Evolutionary conservation across 306 rosid genomes (phyloP).

Genomic region (Casuarina glauca): DNA sequence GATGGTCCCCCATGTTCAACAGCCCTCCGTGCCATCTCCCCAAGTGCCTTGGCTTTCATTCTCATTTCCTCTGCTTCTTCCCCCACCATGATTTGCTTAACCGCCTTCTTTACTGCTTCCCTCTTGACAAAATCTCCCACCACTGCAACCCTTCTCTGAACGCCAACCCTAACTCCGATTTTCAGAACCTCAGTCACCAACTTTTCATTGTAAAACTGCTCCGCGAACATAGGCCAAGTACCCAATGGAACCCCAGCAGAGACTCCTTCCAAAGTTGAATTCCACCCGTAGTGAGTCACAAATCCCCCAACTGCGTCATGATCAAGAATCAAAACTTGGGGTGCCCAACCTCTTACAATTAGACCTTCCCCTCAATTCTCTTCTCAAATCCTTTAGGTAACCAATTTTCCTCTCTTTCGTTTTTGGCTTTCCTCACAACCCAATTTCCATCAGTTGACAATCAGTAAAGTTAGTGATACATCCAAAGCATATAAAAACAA

Average conservation of each 20-base stretch:
- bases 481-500: slow-evolving; percentile 41
- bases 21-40: slow-evolving; percentile 34
- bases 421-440: slow-evolving; percentile 29
- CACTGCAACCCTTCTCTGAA: neutral
- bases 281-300: slow-evolving; percentile 55
- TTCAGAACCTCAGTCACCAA: slow-evolving; percentile 26
- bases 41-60: slow-evolving; percentile 36
- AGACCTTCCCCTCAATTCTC: slow-evolving; percentile 32
- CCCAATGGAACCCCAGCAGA: slow-evolving; percentile 11
- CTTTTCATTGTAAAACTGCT: slow-evolving; percentile 44
- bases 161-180: neutral
- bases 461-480: neutral
- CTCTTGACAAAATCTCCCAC: slow-evolving; percentile 29
- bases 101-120: slow-evolving; percentile 28
- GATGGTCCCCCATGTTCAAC: slow-evolving; percentile 53
- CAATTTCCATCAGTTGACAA: slow-evolving; percentile 13
- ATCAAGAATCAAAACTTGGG: slow-evolving; percentile 33
- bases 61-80: slow-evolving; percentile 52
- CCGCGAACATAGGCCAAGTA: slow-evolving; percentile 33
- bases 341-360: slow-evolving; percentile 38
- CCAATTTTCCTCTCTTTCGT: slow-evolving; percentile 16
- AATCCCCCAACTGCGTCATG: slow-evolving; percentile 35
- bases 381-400: slow-evolving; percentile 33
- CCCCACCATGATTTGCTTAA: slow-evolving; percentile 34
- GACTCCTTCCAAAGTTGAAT: slow-evolving; percentile 45